phyloP scores from a whole-genome alignment of 768 basidiomycete genomes.

The Mycena chlorophos region DNA sequence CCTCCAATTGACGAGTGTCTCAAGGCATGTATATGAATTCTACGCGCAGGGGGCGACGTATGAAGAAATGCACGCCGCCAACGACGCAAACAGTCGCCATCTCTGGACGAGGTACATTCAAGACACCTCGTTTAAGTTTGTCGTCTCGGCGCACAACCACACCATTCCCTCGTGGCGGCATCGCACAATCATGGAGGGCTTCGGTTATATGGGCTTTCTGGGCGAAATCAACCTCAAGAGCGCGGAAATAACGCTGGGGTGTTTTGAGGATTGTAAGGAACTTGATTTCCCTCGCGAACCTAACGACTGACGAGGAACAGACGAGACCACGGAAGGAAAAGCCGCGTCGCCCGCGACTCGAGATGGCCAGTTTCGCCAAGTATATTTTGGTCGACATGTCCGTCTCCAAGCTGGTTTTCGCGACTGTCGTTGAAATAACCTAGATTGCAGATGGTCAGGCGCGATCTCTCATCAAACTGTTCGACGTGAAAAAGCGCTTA shows the following conservation, averaged over 20 bases:
- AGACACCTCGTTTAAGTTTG: constrained; percentile 79
- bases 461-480: constrained; percentile 63
- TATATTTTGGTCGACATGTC: constrained; percentile 89
- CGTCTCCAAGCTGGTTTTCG: constrained; percentile 27
- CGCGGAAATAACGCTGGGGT: constrained; percentile 70
- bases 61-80: constrained; percentile 63
- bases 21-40: constrained; percentile 75
- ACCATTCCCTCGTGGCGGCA: constrained; percentile 70
- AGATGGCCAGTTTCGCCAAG: constrained; percentile 70
- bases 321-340: constrained; percentile 49
- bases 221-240: constrained; percentile 82
- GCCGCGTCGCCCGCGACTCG: constrained; percentile 44
- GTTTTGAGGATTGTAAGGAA: constrained; percentile 91
- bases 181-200: constrained; percentile 68
- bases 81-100: constrained; percentile 40
- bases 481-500: constrained; percentile 84
- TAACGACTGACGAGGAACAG: constrained; percentile 31
- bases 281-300: constrained; percentile 23
- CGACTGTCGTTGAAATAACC: background rate
- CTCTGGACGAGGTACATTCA: constrained; percentile 62
- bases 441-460: constrained; percentile 45
- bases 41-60: constrained; percentile 74
- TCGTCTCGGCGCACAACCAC: constrained; percentile 73
- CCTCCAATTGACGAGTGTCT: constrained; percentile 7
- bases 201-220: constrained; percentile 80